Percentiles rank a stretch among this genome's conserved stretches.
Conservation (phyloP, 2,329 filamentous ascomycete species). For the Catunica adiposa region DNA sequence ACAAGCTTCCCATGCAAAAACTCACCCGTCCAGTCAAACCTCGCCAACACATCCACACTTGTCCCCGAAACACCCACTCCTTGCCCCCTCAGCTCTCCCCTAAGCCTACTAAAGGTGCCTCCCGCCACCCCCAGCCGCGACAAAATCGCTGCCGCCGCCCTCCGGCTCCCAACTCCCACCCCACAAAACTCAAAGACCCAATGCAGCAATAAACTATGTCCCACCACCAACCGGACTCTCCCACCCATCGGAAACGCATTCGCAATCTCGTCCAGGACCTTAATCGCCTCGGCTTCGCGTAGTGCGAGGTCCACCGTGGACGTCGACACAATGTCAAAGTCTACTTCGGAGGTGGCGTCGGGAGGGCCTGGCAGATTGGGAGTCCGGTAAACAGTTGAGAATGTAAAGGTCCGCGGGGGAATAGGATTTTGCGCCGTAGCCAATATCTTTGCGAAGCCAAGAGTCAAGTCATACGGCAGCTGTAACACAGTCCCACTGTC, state of each 20-base stretch:
- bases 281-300: slow-evolving; percentile 86
- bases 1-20: too few relatives aligned
- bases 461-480: slow-evolving; percentile 81
- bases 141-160: slow-evolving; percentile 62
- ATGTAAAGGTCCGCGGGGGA: slow-evolving; percentile 63
- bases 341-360: slow-evolving; percentile 68
- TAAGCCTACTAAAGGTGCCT: slow-evolving; percentile 68
- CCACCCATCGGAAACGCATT: slow-evolving; percentile 54
- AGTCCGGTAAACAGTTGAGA: slow-evolving; percentile 76
- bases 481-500: slow-evolving; percentile 75
- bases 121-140: slow-evolving; percentile 74
- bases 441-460: slow-evolving; percentile 73
- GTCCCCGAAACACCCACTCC: slow-evolving; percentile 71
- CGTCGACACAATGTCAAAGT: slow-evolving; percentile 87
- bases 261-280: slow-evolving; percentile 84
- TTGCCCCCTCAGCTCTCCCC: slow-evolving; percentile 65
- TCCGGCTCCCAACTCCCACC: slow-evolving; percentile 51
- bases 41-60: slow-evolving; percentile 73
- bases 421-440: slow-evolving; percentile 49
- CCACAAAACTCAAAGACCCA: slow-evolving; percentile 83
- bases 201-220: slow-evolving; percentile 73
- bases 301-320: slow-evolving; percentile 67
- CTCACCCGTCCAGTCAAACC: slow-evolving; percentile 75
- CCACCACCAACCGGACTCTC: slow-evolving; percentile 77
- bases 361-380: slow-evolving; percentile 66